Percentiles rank a stretch among this genome's conserved stretches.
Conservation (phyloP, 192 early-diverging fungal genomes). For the Backusella macrospora region DNA sequence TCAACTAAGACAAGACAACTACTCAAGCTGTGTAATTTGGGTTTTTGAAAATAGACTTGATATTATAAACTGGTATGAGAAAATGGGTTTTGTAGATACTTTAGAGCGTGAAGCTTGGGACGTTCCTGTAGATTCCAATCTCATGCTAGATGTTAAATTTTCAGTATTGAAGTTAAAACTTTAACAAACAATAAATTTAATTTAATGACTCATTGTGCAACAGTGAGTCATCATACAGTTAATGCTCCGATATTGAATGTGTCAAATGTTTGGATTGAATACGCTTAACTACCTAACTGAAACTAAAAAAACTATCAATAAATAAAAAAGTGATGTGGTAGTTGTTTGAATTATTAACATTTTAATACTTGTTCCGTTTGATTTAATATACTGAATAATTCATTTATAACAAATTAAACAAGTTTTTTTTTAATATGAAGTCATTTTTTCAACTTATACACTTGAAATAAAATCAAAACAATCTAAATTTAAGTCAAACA, state of each 20-base stretch:
- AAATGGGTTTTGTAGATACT: conserved; percentile 48
- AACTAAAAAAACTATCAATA: not conserved
- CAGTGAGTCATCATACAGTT: not conserved
- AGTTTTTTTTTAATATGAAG: too few relatives aligned
- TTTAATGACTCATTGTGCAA: not conserved
- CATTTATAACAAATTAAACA: too few relatives aligned
- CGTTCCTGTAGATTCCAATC: not conserved
- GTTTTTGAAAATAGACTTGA: conserved; percentile 46
- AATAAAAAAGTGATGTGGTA: not conserved
- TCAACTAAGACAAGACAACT: conserved; percentile 24
- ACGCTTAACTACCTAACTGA: not conserved
- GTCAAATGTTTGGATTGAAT: not conserved
- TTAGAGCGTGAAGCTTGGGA: conserved; percentile 38
- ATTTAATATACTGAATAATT: too few relatives aligned
- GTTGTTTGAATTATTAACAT: too few relatives aligned
- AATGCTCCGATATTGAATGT: not conserved
- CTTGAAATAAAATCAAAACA: not conserved
- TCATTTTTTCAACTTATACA: not conserved
- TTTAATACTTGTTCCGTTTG: too few relatives aligned
- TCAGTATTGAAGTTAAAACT: not conserved
- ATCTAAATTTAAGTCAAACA: not conserved
- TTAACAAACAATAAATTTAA: not conserved
- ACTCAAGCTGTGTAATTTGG: conserved; percentile 36
- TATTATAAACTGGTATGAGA: conserved; percentile 49
- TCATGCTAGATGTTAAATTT: not conserved